Evolutionary conservation across 1,284 basidiomycete species (phyloP), one percentile per base, ranked within the genome.

Genomic region (Microbotryum lychnidis-dioicae): DNA sequence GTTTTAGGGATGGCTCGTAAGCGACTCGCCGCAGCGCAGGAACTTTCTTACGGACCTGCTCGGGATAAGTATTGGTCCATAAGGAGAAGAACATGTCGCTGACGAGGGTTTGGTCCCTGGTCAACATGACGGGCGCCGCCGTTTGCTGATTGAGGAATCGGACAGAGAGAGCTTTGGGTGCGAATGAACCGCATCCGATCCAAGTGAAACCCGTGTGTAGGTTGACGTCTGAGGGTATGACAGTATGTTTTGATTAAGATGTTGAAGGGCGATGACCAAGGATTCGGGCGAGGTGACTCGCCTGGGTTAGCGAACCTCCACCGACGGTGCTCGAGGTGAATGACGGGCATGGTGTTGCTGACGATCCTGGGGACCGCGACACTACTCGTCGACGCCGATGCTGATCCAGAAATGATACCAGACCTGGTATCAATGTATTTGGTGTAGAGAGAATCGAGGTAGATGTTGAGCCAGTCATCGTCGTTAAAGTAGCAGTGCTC

Each of bases 51-150:
- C 63, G 18, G 23, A 66, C 64, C 58, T 66, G 55, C 27, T 68
- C 63, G 1, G 69, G 68, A 45, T 67, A 65, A 20, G 66, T 56
- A 50, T 72, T 72, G 31, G 65, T 58, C 69, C 69, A 72, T 7
- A 70, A 29, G 18, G 62, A 61, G 56, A 69, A 71, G 54, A 56
- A 68, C 50, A 66, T 65, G 52, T 67, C 65, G 21, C 60, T 61
- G 16, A 65, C 55, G 27, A 69, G 58, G 3, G 49, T 9, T 31
- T 62, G 61, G 4, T 61, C 51, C 16, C 63, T 51, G 4, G 33
- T 47, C 44, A 69, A 54, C 3, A 47, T 25, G 33, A 56, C 25
- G 3, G 65, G 66, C 8, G 63, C 49, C 5, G 63, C 60, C 16
- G 54, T 12, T 14, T 65, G 63, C 33, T 69, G 67, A 23, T 60